Percentiles rank a stretch among this genome's conserved stretches.
phyloP scores from a whole-genome alignment of 2,329 filamentous ascomycete species.

The Pestalotiopsis sp. region DNA sequence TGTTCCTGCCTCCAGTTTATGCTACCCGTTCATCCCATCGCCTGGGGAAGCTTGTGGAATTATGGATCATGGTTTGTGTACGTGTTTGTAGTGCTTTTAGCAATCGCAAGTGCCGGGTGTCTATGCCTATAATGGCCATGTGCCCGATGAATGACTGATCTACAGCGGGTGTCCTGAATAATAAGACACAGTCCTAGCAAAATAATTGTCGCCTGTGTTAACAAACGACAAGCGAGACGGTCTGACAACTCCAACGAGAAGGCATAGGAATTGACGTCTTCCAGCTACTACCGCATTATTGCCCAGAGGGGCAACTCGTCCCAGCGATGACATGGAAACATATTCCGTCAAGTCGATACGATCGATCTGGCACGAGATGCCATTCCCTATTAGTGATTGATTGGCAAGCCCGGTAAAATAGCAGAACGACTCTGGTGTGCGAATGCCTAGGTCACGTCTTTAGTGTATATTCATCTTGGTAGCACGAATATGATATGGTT shows the following conservation, averaged over 20 bases:
- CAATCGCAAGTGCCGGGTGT: not conserved
- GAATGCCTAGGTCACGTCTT: not conserved
- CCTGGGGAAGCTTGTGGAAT: not conserved
- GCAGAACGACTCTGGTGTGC: not conserved
- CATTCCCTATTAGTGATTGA: not conserved
- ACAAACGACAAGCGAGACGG: not conserved
- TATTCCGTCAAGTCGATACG: not conserved
- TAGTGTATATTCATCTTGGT: not conserved
- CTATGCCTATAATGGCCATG: not conserved
- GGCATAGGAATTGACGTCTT: not conserved
- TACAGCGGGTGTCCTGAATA: not conserved
- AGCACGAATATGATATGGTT: not conserved
- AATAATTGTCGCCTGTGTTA: not conserved
- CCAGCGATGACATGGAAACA: not conserved
- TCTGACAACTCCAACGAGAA: not conserved
- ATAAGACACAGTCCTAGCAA: not conserved
- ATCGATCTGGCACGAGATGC: not conserved
- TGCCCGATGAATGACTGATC: not conserved
- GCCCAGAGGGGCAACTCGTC: not conserved
- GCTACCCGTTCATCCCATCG: not conserved
- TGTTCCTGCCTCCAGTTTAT: not conserved
- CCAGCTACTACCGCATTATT: not conserved
- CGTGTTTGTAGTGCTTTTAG: not conserved
- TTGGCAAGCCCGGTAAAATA: not conserved
- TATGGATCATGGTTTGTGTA: not conserved